A percentile compares a stretch with the other conserved stretches of the same genome.
These are phyloP conservation scores for Pyronema omphalodes DNA, from an alignment of 495 filamentous ascomycete genomes.

Conservation along the genomic window DNA sequence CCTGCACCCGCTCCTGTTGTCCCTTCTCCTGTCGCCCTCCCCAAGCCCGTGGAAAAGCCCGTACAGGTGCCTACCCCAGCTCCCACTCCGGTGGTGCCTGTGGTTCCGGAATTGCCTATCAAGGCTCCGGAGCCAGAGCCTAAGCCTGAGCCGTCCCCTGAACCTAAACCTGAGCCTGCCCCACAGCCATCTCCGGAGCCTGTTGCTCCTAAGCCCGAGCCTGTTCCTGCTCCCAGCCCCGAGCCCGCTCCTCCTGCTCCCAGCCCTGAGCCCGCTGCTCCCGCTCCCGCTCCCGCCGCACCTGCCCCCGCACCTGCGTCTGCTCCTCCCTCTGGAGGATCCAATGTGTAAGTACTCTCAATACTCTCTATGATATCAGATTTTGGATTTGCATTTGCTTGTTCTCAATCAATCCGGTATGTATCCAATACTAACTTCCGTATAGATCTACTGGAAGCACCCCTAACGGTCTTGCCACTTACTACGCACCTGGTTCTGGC, in stretches of 20 bases:
- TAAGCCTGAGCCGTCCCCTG: not conserved
- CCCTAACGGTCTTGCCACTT: conserved; percentile 27
- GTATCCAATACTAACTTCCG: no score
- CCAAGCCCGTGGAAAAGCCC: not conserved
- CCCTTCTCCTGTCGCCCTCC: not conserved
- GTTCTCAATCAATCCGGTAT: no score
- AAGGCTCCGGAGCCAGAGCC: conserved; percentile 1
- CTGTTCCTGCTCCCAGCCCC: not conserved
- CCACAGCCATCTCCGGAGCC: not conserved
- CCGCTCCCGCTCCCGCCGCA: not conserved
- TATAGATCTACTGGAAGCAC: no score
- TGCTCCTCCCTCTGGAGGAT: no score
- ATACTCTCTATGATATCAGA: no score
- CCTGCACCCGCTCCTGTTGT: conserved; percentile 1
- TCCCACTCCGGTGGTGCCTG: not conserved
- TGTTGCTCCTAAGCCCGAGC: not conserved
- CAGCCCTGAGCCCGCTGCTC: not conserved
- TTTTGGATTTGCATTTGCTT: no score
- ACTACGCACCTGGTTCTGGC: conserved; percentile 27
- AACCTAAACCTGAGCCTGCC: not conserved
- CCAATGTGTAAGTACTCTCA: no score
- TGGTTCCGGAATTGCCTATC: not conserved
- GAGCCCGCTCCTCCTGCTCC: not conserved
- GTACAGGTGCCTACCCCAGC: not conserved
- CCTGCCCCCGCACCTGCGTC: no score